Percentiles rank a stretch among this genome's conserved stretches.
phyloP scores from a whole-genome alignment of 805 yeast species.

The Saturnispora kantuleensis region DNA sequence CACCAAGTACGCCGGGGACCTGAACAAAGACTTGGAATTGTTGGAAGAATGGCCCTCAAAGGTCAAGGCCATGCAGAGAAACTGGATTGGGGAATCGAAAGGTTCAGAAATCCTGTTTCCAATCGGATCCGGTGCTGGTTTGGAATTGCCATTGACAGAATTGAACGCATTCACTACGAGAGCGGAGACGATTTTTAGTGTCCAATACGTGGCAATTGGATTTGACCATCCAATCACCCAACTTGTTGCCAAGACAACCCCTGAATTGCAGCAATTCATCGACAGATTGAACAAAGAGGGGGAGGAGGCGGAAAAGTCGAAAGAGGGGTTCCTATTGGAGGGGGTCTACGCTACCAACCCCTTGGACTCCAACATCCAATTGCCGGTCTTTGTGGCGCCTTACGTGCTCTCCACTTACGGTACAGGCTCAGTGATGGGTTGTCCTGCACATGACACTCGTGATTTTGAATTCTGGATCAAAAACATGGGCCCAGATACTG shows the following conservation, averaged over 20 bases:
- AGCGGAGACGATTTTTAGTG: constrained; percentile 78
- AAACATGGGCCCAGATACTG: constrained; percentile 40
- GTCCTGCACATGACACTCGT: constrained; percentile 87
- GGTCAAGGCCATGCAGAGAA: constrained; percentile 80
- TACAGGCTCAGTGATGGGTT: constrained; percentile 95
- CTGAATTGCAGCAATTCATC: constrained; percentile 38
- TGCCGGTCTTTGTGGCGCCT: constrained; percentile 86
- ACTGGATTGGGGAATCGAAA: constrained; percentile 87
- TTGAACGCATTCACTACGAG: constrained; percentile 73
- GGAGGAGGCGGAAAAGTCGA: constrained; percentile 32
- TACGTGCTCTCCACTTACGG: constrained; percentile 82
- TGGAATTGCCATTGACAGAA: constrained; percentile 13
- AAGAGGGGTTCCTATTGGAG: constrained; percentile 49
- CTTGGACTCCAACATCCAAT: constrained; percentile 29
- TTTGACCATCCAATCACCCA: constrained; percentile 54
- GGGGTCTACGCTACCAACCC: constrained; percentile 49
- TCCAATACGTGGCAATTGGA: constrained; percentile 75
- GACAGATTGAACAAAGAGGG: constrained; percentile 27
- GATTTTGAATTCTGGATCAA: constrained; percentile 73
- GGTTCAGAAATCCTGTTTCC: constrained; percentile 65
- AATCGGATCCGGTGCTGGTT: constrained; percentile 10
- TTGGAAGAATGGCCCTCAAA: constrained; percentile 78
- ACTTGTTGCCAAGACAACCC: constrained; percentile 29
- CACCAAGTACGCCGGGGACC: constrained; percentile 64
- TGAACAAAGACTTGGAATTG: constrained; percentile 51